Base-by-base conservation (phyloP, 116 monocot genomes). In the Posidonia oceanica region DNA sequence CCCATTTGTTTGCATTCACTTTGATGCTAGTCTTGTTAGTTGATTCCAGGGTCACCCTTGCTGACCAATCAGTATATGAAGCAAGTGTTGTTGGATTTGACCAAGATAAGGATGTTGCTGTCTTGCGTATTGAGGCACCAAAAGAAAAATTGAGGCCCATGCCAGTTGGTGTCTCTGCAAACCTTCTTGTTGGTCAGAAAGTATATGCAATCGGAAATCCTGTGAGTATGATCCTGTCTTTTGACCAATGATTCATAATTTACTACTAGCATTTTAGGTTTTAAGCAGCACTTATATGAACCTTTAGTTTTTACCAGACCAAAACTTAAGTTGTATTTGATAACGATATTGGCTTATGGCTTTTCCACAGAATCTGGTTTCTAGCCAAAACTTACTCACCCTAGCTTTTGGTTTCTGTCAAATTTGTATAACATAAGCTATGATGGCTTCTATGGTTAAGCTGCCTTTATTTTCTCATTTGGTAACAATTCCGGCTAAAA, bases 201-300 rank as follows among this genome's bases (percentile, higher is more conserved):
- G 97, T 97, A 11, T 97, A 70, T 74, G 97, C 97, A 58, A 97
- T 97, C 75, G 97, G 97, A 79, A 97, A 97, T 84, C 97, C 97
- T 67, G 97, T 97, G 70, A 87, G 92, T 87, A 40, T 65, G 39
- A 22, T 48, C 48, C 48, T 10, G 8, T 12, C 48, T 48, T 48
- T 12, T 48, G 48, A 6, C 48, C 48, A 48, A 1, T 12, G 7
- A 48, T 54, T 67, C 18, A 7, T n/a, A 39, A 3, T 54, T 48
- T 10, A 48, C 12, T 12, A 48, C 48, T 12, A 48, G 48, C 7
- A 48, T 10, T 48, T 48, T 48, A 10, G 11, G 12, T 10, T 48
- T 48, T 48, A 48, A 48, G 12, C 12, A 5, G 8, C 48, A 48
- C 48, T 12, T 48, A 48, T 7, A 10, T 7, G 11, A 48, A 48